A percentile compares a stretch with the other conserved stretches of the same genome.
These are phyloP conservation scores for Pseudonitzschia multiseries DNA, from an alignment of 108 stramenopile species.

Conservation along the genomic window DNA sequence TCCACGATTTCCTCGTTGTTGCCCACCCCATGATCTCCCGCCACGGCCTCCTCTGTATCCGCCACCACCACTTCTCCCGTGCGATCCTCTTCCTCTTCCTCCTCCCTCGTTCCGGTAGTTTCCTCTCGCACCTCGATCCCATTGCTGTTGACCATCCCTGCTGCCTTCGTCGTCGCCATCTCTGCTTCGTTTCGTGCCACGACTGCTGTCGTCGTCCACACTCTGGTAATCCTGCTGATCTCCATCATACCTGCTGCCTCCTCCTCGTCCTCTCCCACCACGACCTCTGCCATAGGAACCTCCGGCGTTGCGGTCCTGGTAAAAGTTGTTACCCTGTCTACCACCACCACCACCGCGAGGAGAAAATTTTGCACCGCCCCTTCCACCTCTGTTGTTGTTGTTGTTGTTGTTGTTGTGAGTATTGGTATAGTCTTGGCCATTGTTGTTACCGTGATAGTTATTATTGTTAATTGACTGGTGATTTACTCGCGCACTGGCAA, in stretches of 20 bases:
- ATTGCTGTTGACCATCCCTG: conserved; percentile 1
- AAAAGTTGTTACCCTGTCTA: conserved; percentile 1
- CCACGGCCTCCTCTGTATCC: conserved; percentile 22
- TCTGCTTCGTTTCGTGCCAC: conserved; percentile 48
- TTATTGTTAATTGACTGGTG: conserved; percentile 6
- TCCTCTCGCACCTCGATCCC: conserved; percentile 8
- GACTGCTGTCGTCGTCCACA: conserved; percentile 25
- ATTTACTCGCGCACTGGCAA: conserved; percentile 4
- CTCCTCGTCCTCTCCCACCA: conserved; percentile 3
- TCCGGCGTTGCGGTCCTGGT: conserved; percentile 22
- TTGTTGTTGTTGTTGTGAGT: conserved; percentile 4
- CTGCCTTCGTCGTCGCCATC: conserved; percentile 17
- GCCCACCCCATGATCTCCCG: conserved; percentile 18
- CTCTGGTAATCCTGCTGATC: background rate
- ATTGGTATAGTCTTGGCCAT: conserved; percentile 10
- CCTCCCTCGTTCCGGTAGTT: conserved; percentile 20
- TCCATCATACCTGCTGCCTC: conserved; percentile 8
- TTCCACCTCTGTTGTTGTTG: conserved; percentile 8
- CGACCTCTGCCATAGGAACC: conserved; percentile 17
- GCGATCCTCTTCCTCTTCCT: conserved; percentile 15
- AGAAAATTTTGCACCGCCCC: conserved; percentile 10
- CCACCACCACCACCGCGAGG: conserved; percentile 32
- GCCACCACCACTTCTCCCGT: background rate
- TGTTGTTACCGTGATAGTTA: conserved; percentile 1
- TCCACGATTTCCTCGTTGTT: conserved; percentile 23